Percentiles rank a stretch among this genome's conserved stretches.
These are phyloP conservation scores for Globisporangium polare DNA, from an alignment of 352 stramenopile genomes.

Conservation along the genomic window DNA sequence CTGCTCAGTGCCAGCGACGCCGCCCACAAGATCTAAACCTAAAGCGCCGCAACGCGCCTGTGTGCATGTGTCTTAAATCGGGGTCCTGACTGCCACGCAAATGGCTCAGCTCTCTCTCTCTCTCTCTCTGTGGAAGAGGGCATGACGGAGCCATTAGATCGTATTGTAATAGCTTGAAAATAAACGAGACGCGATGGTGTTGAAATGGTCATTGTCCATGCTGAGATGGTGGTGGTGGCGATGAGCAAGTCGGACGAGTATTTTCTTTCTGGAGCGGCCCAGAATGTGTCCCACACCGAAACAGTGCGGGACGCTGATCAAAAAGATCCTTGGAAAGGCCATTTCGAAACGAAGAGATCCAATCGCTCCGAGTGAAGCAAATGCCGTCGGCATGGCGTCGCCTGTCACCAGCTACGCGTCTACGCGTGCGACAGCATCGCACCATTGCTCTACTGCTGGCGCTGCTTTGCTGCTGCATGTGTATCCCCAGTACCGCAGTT, in stretches of 20 bases:
- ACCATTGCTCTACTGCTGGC: background rate
- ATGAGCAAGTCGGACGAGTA: background rate
- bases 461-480: background rate
- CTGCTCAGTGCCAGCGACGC: conserved; percentile 31
- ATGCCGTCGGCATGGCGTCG: background rate
- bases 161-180: background rate
- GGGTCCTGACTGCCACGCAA: background rate
- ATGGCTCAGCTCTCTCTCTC: background rate
- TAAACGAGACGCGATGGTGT: background rate
- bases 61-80: background rate
- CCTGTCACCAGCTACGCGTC: no score
- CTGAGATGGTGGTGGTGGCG: no score
- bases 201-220: no score
- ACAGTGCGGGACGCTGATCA: background rate
- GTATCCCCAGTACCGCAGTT: no score
- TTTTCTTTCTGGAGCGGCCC: background rate
- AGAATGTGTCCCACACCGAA: background rate
- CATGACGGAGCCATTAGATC: background rate
- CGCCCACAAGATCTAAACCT: conserved; percentile 16
- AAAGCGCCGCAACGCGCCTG: background rate
- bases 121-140: background rate
- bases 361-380: background rate
- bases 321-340: background rate
- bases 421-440: background rate
- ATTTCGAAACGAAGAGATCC: background rate